Percentiles rank a stretch among this genome's conserved stretches.
These are phyloP conservation scores for Chaetomium sp. DNA, from an alignment of 2,329 filamentous ascomycete genomes.

Conservation along the genomic window DNA sequence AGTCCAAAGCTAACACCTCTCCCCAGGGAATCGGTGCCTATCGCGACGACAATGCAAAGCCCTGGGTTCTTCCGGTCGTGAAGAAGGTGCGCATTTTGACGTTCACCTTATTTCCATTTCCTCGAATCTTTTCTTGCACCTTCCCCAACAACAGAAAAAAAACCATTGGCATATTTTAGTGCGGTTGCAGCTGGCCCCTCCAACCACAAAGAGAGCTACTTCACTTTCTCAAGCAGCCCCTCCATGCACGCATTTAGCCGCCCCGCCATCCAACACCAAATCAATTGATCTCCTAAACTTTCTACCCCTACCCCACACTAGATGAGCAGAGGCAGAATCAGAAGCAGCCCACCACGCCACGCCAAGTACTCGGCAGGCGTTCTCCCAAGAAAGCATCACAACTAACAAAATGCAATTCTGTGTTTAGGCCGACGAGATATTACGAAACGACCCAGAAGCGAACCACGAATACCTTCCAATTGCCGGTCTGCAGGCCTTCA, in stretches of 20 bases:
- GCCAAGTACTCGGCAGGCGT: too few relatives aligned
- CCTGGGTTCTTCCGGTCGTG: constrained; percentile 93
- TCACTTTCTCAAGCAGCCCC: too few relatives aligned
- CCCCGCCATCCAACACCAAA: constrained; percentile 9
- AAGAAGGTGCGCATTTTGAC: constrained; percentile 63
- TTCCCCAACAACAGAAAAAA: too few relatives aligned
- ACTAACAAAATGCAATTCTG: not conserved
- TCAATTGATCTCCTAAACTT: not conserved
- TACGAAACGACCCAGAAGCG: constrained; percentile 79
- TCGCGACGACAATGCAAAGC: constrained; percentile 89
- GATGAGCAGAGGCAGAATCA: too few relatives aligned
- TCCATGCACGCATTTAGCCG: constrained; percentile 2
- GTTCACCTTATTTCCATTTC: not conserved
- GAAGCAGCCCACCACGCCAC: too few relatives aligned
- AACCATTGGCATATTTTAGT: too few relatives aligned
- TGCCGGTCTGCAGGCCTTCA: constrained; percentile 79
- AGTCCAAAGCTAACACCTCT: not conserved
- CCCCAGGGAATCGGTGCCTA: constrained; percentile 77
- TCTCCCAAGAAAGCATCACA: not conserved
- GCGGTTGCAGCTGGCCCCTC: not conserved
- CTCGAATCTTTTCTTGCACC: not conserved
- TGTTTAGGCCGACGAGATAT: constrained; percentile 77
- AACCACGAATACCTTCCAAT: constrained; percentile 99
- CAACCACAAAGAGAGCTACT: not conserved
- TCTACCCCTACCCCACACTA: constrained; percentile 9